Base-by-base conservation (phyloP, 768 basidiomycete genomes). In the Termitomyces sp. region DNA sequence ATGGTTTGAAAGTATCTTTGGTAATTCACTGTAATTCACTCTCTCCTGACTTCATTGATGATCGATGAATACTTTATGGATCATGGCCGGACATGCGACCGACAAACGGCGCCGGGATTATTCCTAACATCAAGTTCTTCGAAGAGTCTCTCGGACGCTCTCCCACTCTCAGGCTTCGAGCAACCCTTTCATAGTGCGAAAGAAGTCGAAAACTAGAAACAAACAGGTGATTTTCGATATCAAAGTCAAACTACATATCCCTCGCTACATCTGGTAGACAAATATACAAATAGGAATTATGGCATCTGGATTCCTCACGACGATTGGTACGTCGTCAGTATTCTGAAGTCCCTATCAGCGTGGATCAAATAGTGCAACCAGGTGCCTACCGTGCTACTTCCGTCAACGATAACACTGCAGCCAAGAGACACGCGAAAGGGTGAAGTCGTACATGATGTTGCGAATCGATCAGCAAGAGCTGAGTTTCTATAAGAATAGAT, bases 381-480 rank as follows among this genome's bases (percentile, higher is more conserved):
- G 23, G n/a, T 23, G 32, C 56, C 30, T 58, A 65, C 61, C 48
- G 49, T 52, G 40, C 27, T 58, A 50, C 41, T 56, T 57, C 65
- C 59, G 14, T 72, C 76, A 58, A 84, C 73, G 32, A 74, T 65
- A 5, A 75, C 76, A 65, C 84, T 81, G 59, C 84, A 85, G 16
- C 79, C 82, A 60, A 87, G 75, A 74, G 80, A 79, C 27, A 85
- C 81, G 9, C 86, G 79, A 70, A 82, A 87, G 6, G 85, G 86
- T 5, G 85, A 85, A 43, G 78, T 77, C 43, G 81, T 78, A 65
- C 84, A 86, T 40, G 85, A 86, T 5, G 84, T 87, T n/a, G 85
- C 79, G 65, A 76, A 77, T 8, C 63, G 68, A 66, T 88, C 83
- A 19, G 85, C 85, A 17, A 74, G 67, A 48, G 76, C 78, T 17